Evolutionary conservation across 116 monocot species (phyloP), one percentile per base, ranked within the genome.

Genomic region (Cymodocea nodosa): DNA sequence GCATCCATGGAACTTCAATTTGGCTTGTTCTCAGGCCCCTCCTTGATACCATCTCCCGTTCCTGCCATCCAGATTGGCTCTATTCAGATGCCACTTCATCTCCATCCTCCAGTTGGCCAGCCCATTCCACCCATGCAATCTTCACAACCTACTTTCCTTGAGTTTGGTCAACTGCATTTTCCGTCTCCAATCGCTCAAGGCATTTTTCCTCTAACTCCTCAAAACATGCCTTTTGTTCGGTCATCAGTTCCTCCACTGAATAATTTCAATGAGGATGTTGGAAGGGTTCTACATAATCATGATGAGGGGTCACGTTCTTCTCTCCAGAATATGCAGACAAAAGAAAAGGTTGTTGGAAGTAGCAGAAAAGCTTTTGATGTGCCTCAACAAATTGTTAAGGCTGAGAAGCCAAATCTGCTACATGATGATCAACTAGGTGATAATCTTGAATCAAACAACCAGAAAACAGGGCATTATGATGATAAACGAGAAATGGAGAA

Each of bases 31-130:
- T 88, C 92, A 63, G 84, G 87, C 35, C 97, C 97, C 70, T 82
- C 92, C 56, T 73, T 98, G 51, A 85, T 98, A 78, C 92, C 91
- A 66, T 85, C 97, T 63, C 97, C 92, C 61, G 68, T 97, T 77
- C 91, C 92, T 25, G 85, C 92, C 44, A 98, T 98, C 81, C 97
- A 91, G 70, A 91, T 98, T 75, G 97, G 92, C 53, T 91, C 97
- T 30, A 88, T 98, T 74, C 94, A 95, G 69, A 90, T 90, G 90
- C 97, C 97, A 9, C 88, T 98, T 23, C 83, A 85, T 82, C 51
- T 86, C 3, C 87, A 85, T 79, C 75, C 83, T 25, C 86, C 85
- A 20, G 59, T 80, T 66, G 72, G 72, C 25, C 80, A 83, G 60
- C 78, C 81, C 40, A 59, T 82, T 53, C 5, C 82, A 65, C 93